Evolutionary conservation across 2,329 filamentous ascomycete genomes (phyloP).

Genomic region (Claviceps quebecensis): DNA sequence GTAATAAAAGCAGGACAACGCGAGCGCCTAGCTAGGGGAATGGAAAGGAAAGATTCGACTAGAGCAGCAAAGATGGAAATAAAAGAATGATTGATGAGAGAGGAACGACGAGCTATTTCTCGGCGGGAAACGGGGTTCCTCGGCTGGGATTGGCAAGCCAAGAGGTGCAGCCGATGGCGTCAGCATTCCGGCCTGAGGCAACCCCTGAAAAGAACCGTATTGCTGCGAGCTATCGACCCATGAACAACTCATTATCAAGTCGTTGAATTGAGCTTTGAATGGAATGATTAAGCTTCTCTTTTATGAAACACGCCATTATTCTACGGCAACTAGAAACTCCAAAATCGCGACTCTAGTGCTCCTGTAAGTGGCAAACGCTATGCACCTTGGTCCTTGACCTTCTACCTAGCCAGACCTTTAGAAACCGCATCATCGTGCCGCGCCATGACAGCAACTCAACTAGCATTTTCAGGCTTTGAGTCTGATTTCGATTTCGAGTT

Average conservation of each 20-base stretch:
- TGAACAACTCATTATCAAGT: too few species aligned
- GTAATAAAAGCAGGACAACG: too few species aligned
- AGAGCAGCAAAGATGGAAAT: too few species aligned
- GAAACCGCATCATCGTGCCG: neutral
- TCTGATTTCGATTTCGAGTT: neutral
- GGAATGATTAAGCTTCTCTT: neutral
- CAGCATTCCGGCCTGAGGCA: slow-evolving; percentile 5
- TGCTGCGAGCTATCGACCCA: too few species aligned
- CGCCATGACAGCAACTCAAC: neutral
- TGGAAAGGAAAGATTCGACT: too few species aligned
- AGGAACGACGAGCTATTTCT: neutral
- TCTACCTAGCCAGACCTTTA: neutral
- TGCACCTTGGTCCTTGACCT: neutral
- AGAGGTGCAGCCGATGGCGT: slow-evolving; percentile 4
- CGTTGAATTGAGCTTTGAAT: too few species aligned
- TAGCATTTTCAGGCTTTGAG: neutral
- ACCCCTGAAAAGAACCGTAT: too few species aligned
- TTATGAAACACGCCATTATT: neutral
- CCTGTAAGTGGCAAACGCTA: neutral
- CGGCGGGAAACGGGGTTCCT: too few species aligned
- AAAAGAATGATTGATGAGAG: too few species aligned
- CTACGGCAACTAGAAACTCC: neutral
- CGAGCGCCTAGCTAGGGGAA: too few species aligned
- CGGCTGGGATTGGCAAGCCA: too few species aligned
- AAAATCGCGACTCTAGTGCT: neutral